phyloP scores from a whole-genome alignment of 78 protist genomes.

The Bigelowiella natans region DNA sequence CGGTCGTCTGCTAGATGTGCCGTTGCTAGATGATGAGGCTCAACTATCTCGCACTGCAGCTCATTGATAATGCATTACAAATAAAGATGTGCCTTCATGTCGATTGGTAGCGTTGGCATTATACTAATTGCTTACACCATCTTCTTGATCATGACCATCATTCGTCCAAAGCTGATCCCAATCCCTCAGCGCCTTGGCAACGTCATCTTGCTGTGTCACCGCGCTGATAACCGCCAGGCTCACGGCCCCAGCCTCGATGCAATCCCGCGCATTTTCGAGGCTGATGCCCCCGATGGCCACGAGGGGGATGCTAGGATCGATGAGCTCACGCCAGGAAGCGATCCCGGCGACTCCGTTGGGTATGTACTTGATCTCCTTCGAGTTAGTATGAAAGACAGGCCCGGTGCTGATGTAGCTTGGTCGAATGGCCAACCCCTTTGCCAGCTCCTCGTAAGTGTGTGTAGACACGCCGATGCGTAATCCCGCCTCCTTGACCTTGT shows the following conservation, averaged over 20 bases:
- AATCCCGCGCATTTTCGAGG: background rate
- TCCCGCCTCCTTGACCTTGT: background rate
- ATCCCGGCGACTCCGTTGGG: background rate
- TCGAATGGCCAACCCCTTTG: background rate
- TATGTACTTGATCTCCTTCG: background rate
- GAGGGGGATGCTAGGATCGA: background rate
- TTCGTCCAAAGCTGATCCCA: background rate
- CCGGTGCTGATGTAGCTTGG: background rate
- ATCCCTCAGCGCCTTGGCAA: background rate
- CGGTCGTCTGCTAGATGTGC: too few species aligned
- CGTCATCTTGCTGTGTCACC: background rate
- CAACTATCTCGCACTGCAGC: too few species aligned
- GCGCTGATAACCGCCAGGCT: background rate
- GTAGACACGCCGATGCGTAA: background rate
- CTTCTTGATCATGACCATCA: too few species aligned
- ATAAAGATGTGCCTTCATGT: too few species aligned
- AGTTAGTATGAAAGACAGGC: background rate
- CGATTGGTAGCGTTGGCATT: too few species aligned
- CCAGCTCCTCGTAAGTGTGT: background rate
- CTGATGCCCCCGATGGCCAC: slow-evolving; percentile 13
- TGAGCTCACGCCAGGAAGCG: background rate
- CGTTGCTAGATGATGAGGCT: too few species aligned
- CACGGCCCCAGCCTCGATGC: background rate
- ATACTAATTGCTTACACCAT: too few species aligned
- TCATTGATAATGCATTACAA: too few species aligned